Evolutionary conservation across 2,329 filamentous ascomycete genomes (phyloP).

Genomic region (Bipolaris cookei): DNA sequence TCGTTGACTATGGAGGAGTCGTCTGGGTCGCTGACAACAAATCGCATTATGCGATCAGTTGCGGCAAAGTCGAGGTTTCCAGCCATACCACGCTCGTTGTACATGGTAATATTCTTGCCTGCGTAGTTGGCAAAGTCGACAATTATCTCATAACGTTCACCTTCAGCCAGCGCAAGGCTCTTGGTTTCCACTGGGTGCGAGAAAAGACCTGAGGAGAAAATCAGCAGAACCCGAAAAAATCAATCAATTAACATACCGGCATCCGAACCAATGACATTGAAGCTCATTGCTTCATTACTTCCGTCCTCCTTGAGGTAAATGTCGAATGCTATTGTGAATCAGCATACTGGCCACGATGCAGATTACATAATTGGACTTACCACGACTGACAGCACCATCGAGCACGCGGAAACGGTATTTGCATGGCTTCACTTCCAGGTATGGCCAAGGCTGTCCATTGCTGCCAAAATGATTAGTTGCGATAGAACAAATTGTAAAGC

Average conservation of each 20-base stretch:
- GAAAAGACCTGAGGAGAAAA: slow-evolving; percentile 50
- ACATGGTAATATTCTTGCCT: slow-evolving; percentile 58
- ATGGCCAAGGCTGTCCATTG: slow-evolving; percentile 66
- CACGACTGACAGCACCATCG: slow-evolving; percentile 48
- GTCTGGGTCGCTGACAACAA: slow-evolving; percentile 54
- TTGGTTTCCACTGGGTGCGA: slow-evolving; percentile 53
- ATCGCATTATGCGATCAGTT: slow-evolving; percentile 49
- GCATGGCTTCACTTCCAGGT: slow-evolving; percentile 61
- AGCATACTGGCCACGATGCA: background rate
- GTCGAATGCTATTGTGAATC: slow-evolving; percentile 50
- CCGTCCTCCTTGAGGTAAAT: slow-evolving; percentile 54
- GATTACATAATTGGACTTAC: slow-evolving; percentile 9
- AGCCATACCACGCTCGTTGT: slow-evolving; percentile 52
- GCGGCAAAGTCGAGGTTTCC: slow-evolving; percentile 59
- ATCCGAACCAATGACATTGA: slow-evolving; percentile 63
- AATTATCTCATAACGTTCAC: slow-evolving; percentile 65
- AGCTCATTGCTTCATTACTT: slow-evolving; percentile 48
- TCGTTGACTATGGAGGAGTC: slow-evolving; percentile 32
- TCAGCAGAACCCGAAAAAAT: background rate
- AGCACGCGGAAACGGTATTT: slow-evolving; percentile 65
- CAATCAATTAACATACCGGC: slow-evolving; percentile 40
- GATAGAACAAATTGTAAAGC: no score
- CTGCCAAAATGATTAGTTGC: slow-evolving; percentile 14
- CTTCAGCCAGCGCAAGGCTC: slow-evolving; percentile 59
- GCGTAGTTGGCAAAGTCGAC: slow-evolving; percentile 61